Conservation (phyloP, 495 filamentous ascomycete genomes). For the Parachaetomium inaequale region DNA sequence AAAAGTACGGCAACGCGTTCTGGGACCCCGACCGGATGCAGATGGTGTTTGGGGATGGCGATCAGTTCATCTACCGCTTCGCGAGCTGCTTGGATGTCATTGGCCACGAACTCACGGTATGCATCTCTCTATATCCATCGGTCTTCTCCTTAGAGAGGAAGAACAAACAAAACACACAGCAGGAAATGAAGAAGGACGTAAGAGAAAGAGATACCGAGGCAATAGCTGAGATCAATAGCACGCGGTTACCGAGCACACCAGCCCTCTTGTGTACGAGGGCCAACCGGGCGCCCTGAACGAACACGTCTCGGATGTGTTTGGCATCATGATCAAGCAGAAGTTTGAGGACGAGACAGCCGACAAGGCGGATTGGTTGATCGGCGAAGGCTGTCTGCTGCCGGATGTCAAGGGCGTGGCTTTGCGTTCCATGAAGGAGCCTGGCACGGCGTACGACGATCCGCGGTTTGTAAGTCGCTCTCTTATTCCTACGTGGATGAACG, state of each 20-base stretch:
- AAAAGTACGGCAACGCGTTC: constrained; percentile 45
- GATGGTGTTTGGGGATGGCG: constrained; percentile 50
- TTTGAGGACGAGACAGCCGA: constrained; percentile 40
- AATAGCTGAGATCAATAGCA: constrained; percentile 25
- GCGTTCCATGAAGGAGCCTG: constrained; percentile 49
- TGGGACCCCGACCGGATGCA: constrained; percentile 31
- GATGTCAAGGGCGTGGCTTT: constrained; percentile 45
- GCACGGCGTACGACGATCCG: constrained; percentile 47
- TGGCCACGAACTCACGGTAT: constrained; percentile 48
- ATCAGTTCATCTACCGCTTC: constrained; percentile 42
- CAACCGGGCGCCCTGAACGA: constrained; percentile 51
- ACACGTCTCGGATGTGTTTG: constrained; percentile 51
- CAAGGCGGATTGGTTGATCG: constrained; percentile 51
- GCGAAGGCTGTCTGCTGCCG: constrained; percentile 44
- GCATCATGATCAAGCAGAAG: constrained; percentile 52
- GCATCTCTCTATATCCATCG: too few relatives aligned
- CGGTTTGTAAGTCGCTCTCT: constrained; percentile 35
- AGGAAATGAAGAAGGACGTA: too few relatives aligned
- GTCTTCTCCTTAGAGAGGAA: too few relatives aligned
- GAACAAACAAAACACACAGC: too few relatives aligned
- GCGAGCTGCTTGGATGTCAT: constrained; percentile 47
- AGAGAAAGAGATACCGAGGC: too few relatives aligned
- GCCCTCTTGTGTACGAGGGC: constrained; percentile 40
- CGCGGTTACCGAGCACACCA: constrained; percentile 46
- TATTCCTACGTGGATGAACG: neutral